phyloP scores from a whole-genome alignment of 1,284 basidiomycete genomes.

The Cutaneotrichosporon dermatis region DNA sequence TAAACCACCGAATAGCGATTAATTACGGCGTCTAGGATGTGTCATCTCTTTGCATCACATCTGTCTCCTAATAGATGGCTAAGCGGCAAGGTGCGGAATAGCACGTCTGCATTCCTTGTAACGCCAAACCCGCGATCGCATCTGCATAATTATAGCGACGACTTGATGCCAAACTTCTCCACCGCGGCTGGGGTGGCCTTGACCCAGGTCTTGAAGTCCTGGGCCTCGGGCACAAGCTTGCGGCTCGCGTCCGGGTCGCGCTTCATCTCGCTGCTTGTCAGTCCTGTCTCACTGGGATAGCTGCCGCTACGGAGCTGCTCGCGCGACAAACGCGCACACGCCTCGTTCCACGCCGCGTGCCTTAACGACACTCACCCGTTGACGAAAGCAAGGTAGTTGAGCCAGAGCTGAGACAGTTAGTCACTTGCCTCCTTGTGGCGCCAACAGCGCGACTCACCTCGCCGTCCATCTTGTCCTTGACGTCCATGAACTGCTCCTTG shows the following conservation, averaged over 20 bases:
- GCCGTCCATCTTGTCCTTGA: slow-evolving; percentile 4
- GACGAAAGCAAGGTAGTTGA: slow-evolving; percentile 21
- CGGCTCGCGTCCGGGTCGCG: slow-evolving; percentile 7
- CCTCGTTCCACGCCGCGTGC: no score
- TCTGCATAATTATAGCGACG: not conserved
- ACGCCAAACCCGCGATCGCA: not conserved
- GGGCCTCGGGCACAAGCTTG: slow-evolving; percentile 9
- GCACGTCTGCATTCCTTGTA: not conserved
- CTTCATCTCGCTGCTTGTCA: slow-evolving; percentile 8
- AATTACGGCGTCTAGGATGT: no score
- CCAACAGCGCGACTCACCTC: not conserved
- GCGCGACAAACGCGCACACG: no score
- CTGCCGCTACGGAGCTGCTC: no score
- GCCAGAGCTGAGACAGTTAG: slow-evolving; percentile 8
- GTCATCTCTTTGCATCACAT: no score
- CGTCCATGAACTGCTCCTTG: slow-evolving; percentile 9
- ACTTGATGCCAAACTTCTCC: slow-evolving; percentile 1
- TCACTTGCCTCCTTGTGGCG: no score
- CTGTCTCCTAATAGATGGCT: no score
- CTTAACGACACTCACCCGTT: slow-evolving; percentile 6
- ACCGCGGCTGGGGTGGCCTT: not conserved
- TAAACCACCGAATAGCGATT: no score
- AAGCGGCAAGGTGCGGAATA: not conserved
- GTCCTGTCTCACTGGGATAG: no score
- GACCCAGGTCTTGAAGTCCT: slow-evolving; percentile 9